Evolutionary conservation across 164 flowering plant genomes (phyloP), one percentile per base, ranked within the genome.

Genomic region (Dillenia suffruticosa): DNA sequence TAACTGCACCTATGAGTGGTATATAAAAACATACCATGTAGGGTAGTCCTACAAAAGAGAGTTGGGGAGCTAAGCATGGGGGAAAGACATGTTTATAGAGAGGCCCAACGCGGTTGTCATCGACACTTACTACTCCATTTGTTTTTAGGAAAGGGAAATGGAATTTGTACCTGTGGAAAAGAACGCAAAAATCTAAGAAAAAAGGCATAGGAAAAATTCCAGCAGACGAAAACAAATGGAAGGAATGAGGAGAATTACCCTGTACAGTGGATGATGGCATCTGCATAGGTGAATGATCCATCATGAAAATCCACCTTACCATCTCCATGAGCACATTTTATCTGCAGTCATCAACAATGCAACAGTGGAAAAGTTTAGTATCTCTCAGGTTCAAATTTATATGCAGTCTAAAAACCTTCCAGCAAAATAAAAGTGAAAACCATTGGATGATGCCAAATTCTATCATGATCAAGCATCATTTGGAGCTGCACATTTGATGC

Each of bases 51-150:
- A 80, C 62, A 49, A 82, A 80, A 44, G 86, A 80, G 40, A 82
- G 79, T 26, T 55, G n/a, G 2, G 82, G 82, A 52, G 79, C 77
- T 54, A 76, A 66, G 51, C 47, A 2, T 24, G 86, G 84, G 1
- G 84, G 82, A 54, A 78, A 81, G 13, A 81, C 74, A 59, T 78
- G 80, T 71, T 81, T 71, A 72, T 77, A 80, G 19, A 77, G 61
- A 26, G 82, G 86, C 14, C 82, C 84, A 48, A 79, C 81, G 19
- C 81, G 68, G 14, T 76, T 76, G 61, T 82, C 79, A 15, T 76
- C 81, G 14, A 82, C 65, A 16, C 16, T 75, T 11, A 79, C 77
- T 19, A 70, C 64, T 14, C 72, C 78, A 63, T 76, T 71, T 12
- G 79, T 74, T 44, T 70, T 59, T 7, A 82, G 73, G 64, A 82